These are phyloP conservation scores for Mycena haematopus DNA, from an alignment of 768 basidiomycete species.

Conservation along the genomic window DNA sequence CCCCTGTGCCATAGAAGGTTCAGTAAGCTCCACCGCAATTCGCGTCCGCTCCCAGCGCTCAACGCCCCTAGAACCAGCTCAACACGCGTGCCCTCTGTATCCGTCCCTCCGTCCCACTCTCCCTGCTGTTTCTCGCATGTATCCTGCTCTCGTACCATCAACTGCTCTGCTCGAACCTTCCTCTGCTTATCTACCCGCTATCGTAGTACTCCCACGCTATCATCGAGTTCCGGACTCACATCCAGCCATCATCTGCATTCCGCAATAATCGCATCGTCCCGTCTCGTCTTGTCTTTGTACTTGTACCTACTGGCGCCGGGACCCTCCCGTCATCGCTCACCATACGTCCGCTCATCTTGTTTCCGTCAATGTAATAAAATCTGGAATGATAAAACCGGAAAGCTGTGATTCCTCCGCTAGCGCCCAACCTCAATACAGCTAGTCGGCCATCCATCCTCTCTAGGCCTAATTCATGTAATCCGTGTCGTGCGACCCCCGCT, in stretches of 20 bases:
- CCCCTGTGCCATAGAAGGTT: not conserved
- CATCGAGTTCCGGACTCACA: not conserved
- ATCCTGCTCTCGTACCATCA: slow-evolving; percentile 2
- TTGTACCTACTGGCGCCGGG: not conserved
- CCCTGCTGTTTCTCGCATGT: slow-evolving; percentile 6
- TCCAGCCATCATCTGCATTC: not conserved
- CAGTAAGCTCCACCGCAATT: not conserved
- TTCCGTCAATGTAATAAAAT: not conserved
- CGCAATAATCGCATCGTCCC: not conserved
- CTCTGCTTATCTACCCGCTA: slow-evolving; percentile 23
- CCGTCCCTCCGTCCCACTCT: not conserved
- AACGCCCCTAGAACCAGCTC: not conserved
- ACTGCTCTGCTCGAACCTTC: slow-evolving; percentile 13
- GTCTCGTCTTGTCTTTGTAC: not conserved
- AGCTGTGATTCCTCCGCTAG: not conserved
- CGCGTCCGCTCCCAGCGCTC: not conserved
- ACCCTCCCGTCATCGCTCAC: not conserved
- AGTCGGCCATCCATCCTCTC: too few species aligned
- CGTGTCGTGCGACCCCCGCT: too few species aligned
- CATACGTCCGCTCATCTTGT: not conserved
- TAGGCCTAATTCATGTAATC: too few species aligned
- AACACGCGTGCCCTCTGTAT: not conserved
- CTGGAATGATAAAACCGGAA: not conserved
- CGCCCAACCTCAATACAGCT: too few species aligned
- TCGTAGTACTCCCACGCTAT: slow-evolving; percentile 1